Percentiles rank a stretch among this genome's conserved stretches.
Evolutionary conservation across 768 basidiomycete species (phyloP).

Genomic region (Gloeophyllum trabeum): DNA sequence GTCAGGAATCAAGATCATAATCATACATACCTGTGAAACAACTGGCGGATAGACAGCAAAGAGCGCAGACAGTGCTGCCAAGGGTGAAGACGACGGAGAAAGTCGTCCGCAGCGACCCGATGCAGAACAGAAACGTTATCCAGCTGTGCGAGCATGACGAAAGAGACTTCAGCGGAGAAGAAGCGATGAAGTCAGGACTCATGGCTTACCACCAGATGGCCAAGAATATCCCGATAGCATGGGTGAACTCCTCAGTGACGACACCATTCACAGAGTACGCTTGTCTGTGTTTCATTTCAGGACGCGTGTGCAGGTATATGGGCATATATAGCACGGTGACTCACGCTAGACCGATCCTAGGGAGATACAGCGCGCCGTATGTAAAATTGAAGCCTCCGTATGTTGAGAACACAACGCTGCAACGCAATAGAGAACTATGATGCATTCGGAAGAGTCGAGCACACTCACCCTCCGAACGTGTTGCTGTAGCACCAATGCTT

Average conservation of each 20-base stretch:
- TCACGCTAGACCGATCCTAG: slow-evolving; percentile 15
- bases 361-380: slow-evolving; percentile 16
- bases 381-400: slow-evolving; percentile 19
- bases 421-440: too few species aligned
- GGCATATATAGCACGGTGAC: too few species aligned
- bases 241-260: slow-evolving; percentile 13
- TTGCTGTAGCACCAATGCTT: too few species aligned
- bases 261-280: slow-evolving; percentile 16
- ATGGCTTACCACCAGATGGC: slow-evolving; percentile 14
- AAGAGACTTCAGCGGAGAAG: slow-evolving; percentile 1
- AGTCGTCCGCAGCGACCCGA: slow-evolving; percentile 17
- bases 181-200: background rate
- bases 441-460: too few species aligned
- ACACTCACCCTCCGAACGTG: too few species aligned
- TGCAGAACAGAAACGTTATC: slow-evolving; percentile 13
- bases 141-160: slow-evolving; percentile 7
- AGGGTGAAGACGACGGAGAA: slow-evolving; percentile 10
- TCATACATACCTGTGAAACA: slow-evolving; percentile 17
- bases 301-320: too few species aligned
- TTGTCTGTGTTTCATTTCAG: slow-evolving; percentile 11
- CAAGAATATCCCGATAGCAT: slow-evolving; percentile 18
- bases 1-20: too few species aligned
- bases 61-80: slow-evolving; percentile 4
- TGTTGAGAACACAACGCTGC: slow-evolving; percentile 16
- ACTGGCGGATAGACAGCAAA: slow-evolving; percentile 14